Percentiles rank a stretch among this genome's conserved stretches.
phyloP scores from a whole-genome alignment of 2,329 filamentous ascomycete genomes.

The Cercospora janseana region DNA sequence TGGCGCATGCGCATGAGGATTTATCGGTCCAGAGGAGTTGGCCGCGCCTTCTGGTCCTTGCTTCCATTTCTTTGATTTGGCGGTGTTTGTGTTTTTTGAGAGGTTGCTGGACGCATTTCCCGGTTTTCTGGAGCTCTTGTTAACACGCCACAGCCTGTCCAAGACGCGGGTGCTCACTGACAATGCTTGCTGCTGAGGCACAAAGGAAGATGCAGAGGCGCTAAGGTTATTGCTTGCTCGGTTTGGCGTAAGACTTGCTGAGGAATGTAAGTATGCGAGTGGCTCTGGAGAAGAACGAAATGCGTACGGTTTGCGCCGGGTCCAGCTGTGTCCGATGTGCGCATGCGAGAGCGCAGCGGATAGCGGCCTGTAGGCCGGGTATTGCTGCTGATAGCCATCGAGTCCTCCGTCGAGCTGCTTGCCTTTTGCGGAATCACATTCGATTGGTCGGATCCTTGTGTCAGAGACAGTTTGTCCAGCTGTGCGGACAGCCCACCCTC shows the following conservation, averaged over 20 bases:
- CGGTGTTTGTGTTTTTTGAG: background rate
- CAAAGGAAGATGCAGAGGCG: background rate
- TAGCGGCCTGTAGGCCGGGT: background rate
- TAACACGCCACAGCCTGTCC: slow-evolving; percentile 4
- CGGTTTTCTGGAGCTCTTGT: slow-evolving; percentile 3
- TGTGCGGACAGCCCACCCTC: background rate
- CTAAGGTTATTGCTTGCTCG: background rate
- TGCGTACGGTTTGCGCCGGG: background rate
- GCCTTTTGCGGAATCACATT: background rate
- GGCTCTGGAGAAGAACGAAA: background rate
- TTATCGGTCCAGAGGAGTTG: no score
- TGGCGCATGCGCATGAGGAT: no score
- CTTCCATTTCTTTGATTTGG: slow-evolving; percentile 5
- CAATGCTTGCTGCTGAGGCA: background rate
- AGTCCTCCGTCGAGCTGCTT: background rate
- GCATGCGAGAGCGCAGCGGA: slow-evolving; percentile 2
- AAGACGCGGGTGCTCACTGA: background rate
- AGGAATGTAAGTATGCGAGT: slow-evolving; percentile 1
- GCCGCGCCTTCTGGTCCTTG: slow-evolving; percentile 7
- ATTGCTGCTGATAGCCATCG: background rate
- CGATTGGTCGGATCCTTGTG: background rate
- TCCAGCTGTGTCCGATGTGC: background rate
- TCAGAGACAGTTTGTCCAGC: slow-evolving; percentile 7
- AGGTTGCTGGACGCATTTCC: background rate
- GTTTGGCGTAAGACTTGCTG: background rate